Evolutionary conservation across 805 yeast species (phyloP).

Genomic region (Yarrowia sp.): DNA sequence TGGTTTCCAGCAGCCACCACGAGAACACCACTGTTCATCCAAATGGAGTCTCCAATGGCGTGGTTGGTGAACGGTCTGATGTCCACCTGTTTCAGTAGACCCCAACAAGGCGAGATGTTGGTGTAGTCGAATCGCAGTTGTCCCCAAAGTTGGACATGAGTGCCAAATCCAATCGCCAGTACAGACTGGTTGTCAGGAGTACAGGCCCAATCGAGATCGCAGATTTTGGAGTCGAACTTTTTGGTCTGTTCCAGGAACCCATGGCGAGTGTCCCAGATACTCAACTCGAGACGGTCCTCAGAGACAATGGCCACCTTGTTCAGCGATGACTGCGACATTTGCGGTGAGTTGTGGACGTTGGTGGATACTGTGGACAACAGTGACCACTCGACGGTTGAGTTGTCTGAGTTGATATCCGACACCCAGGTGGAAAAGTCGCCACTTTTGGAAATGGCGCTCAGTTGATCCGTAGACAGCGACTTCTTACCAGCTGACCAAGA

Average conservation of each 20-base stretch:
- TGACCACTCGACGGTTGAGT: slow-evolving; percentile 38
- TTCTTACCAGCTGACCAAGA: slow-evolving; percentile 5
- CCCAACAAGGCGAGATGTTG: slow-evolving; percentile 76
- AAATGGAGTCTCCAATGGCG: slow-evolving; percentile 83
- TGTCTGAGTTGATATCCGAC: slow-evolving; percentile 48
- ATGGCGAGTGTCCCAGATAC: slow-evolving; percentile 81
- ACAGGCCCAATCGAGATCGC: slow-evolving; percentile 89
- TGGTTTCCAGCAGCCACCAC: slow-evolving; percentile 92
- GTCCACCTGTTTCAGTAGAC: slow-evolving; percentile 74
- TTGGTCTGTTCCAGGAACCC: slow-evolving; percentile 70
- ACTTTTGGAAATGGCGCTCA: slow-evolving; percentile 62
- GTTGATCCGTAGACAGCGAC: slow-evolving; percentile 34
- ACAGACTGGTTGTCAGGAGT: slow-evolving; percentile 70
- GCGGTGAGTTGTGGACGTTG: slow-evolving; percentile 62
- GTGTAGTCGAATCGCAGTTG: slow-evolving; percentile 91
- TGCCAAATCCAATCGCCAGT: slow-evolving; percentile 77
- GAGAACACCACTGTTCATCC: slow-evolving; percentile 80
- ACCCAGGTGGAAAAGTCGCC: slow-evolving; percentile 62
- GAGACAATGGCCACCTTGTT: slow-evolving; percentile 79
- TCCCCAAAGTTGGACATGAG: slow-evolving; percentile 70
- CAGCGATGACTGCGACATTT: slow-evolving; percentile 65
- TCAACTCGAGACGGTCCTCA: slow-evolving; percentile 57
- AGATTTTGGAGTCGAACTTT: slow-evolving; percentile 52
- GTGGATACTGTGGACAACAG: slow-evolving; percentile 63
- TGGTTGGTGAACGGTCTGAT: slow-evolving; percentile 76